These are phyloP conservation scores for Alternaria infectoria DNA, from an alignment of 2,329 filamentous ascomycete species.

Conservation along the genomic window DNA sequence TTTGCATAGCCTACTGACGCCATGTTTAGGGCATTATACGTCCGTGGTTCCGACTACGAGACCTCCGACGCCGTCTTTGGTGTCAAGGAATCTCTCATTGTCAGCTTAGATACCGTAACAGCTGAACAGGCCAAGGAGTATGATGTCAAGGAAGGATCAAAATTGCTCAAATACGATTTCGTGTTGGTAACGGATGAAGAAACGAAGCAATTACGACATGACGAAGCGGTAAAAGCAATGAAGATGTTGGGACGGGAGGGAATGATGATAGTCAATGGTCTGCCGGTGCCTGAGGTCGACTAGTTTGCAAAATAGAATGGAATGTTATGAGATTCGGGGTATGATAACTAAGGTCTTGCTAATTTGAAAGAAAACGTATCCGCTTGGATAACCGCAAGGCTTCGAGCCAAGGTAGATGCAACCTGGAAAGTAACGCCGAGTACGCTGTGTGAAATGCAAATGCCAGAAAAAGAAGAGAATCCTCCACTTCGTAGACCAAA, in stretches of 20 bases:
- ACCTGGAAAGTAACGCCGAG: background rate
- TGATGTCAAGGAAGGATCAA: slow-evolving; percentile 66
- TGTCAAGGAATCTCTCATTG: slow-evolving; percentile 77
- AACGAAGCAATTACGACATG: slow-evolving; percentile 68
- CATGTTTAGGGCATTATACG: slow-evolving; percentile 69
- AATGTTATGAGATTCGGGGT: background rate
- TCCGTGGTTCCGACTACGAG: slow-evolving; percentile 80
- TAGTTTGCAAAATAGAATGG: slow-evolving; percentile 28
- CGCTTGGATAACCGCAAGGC: background rate
- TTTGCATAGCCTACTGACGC: background rate
- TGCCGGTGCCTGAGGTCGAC: slow-evolving; percentile 75
- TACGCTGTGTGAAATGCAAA: background rate
- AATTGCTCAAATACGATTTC: slow-evolving; percentile 75
- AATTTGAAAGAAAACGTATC: background rate
- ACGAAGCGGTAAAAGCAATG: slow-evolving; percentile 71
- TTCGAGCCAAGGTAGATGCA: background rate
- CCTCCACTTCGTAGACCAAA: background rate
- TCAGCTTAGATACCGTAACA: slow-evolving; percentile 36
- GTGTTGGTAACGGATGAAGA: slow-evolving; percentile 76
- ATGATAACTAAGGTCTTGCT: background rate
- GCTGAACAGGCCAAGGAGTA: slow-evolving; percentile 50
- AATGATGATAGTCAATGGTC: slow-evolving; percentile 76
- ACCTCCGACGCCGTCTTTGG: slow-evolving; percentile 85
- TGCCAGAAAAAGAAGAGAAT: background rate
- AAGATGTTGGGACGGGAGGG: slow-evolving; percentile 66